A percentile compares a stretch with the other conserved stretches of the same genome.
These are phyloP conservation scores for Cyberlindnera saturnus DNA, from an alignment of 805 yeast species.

Conservation along the genomic window DNA sequence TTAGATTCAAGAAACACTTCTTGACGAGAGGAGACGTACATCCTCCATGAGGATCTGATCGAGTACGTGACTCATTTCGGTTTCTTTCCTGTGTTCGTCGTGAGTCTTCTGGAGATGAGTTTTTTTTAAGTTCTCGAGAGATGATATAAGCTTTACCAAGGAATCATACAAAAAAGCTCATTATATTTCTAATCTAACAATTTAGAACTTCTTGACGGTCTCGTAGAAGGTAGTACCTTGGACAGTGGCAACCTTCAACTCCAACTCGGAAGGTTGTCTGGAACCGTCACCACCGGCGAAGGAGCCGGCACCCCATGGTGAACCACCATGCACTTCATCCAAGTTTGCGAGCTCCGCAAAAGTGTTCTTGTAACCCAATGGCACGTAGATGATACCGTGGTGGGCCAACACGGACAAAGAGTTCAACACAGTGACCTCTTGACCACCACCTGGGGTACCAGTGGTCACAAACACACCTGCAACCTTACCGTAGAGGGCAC, in stretches of 20 bases:
- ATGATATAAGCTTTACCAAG: background rate
- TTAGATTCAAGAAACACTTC: too few species aligned
- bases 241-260: conserved; percentile 51
- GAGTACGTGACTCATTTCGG: conserved; percentile 26
- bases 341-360: conserved; percentile 51
- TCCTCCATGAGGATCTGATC: conserved; percentile 78
- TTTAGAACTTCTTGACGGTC: conserved; percentile 30
- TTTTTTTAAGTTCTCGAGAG: too few species aligned
- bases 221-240: conserved; percentile 67
- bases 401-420: conserved; percentile 57
- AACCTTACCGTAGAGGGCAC: conserved; percentile 64
- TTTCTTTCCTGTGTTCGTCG: too few species aligned
- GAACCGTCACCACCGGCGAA: conserved; percentile 73
- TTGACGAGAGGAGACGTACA: conserved; percentile 27
- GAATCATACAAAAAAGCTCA: background rate
- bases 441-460: conserved; percentile 74
- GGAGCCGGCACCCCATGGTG: conserved; percentile 87
- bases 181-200: background rate
- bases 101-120: too few species aligned
- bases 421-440: conserved; percentile 61
- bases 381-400: conserved; percentile 73
- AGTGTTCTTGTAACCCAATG: conserved; percentile 62
- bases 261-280: conserved; percentile 59
- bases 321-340: conserved; percentile 71
- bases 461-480: conserved; percentile 70